Percentiles rank a stretch among this genome's conserved stretches.
These are phyloP conservation scores for Acer campestre DNA, from an alignment of 345 rosid species.

Conservation along the genomic window DNA sequence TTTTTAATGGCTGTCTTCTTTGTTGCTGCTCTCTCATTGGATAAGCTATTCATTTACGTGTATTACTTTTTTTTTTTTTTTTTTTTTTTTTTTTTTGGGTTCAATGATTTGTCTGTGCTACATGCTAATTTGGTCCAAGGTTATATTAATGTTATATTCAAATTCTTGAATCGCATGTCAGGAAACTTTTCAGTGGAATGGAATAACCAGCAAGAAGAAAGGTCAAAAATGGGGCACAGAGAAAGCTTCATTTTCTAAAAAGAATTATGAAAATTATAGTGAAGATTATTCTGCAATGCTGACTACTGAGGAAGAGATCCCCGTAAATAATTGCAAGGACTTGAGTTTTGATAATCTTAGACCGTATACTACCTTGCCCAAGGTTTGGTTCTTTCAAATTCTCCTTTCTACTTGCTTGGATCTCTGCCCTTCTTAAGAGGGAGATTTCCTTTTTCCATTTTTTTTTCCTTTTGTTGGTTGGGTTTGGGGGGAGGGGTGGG, in stretches of 20 bases:
- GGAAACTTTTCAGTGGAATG: slow-evolving; percentile 78
- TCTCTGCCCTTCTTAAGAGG: background rate
- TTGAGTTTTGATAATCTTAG: slow-evolving; percentile 63
- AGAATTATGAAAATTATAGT: slow-evolving; percentile 40
- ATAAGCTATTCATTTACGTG: background rate
- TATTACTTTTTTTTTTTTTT: background rate
- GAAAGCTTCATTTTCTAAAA: slow-evolving; percentile 49
- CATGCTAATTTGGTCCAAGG: background rate
- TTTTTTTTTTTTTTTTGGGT: background rate
- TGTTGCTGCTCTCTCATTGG: background rate
- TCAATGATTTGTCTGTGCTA: background rate
- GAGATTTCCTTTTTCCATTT: background rate
- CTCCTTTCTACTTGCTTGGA: background rate
- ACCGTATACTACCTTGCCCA: slow-evolving; percentile 59
- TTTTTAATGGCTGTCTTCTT: slow-evolving; percentile 12
- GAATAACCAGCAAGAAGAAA: slow-evolving; percentile 82
- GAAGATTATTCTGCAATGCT: slow-evolving; percentile 41
- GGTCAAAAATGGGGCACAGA: slow-evolving; percentile 94
- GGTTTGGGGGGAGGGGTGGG: background rate
- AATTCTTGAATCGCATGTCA: slow-evolving; percentile 32
- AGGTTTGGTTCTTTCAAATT: slow-evolving; percentile 51
- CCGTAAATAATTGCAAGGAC: slow-evolving; percentile 25
- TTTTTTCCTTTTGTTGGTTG: background rate
- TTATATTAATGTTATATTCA: slow-evolving; percentile 10
- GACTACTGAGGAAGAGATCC: slow-evolving; percentile 37